Base-by-base conservation (phyloP, 805 yeast species). In the Kockiozyma suomiensis region DNA sequence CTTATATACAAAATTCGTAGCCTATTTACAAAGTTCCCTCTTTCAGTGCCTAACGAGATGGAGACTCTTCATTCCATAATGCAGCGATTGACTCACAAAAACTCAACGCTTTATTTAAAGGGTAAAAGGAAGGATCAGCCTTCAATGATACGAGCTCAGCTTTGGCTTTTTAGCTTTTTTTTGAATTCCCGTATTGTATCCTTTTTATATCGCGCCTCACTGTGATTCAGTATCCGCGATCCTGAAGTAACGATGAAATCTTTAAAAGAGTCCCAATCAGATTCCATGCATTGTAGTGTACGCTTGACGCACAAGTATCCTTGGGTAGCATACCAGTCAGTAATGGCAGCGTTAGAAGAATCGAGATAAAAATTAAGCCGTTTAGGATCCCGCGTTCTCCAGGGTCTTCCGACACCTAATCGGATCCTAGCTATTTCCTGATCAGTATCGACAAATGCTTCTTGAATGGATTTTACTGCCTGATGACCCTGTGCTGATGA, bases 221-320 rank as follows among this genome's bases (percentile, higher is more conserved):
- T 30, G 10, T 10, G 6, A 10, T 30, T 7, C 33, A 30, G 33
- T 6, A 30, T 10, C 10, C 33, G 33, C 10, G 33, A 30, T 30
- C 33, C 33, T 30, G 33, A 30, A 10, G 33, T 10, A 30, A 7
- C 10, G 33, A 30, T 30, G 10, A 7, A 30, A 12, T 47, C 40
- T 26, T 28, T 47, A 15, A 21, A 19, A 10, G 23, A 33, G 19
- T 49, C 52, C 52, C 52, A 49, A 19, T 49, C 42, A 7, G 52
- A 21, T 13, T 49, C 42, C 41, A 49, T 17, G 10, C n/a, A 12
- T 4, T 17, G 23, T 25, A 49, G 33, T 10, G 32, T 23, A 13
- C 42, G 41, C 32, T 49, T 49, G 6, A 37, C 32, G 28, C 12
- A 17, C 32, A 49, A 12, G 12, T 30, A 25, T 32, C 52, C 42